These are phyloP conservation scores for Vigna nakashimae DNA, from an alignment of 306 rosid species.

Conservation along the genomic window DNA sequence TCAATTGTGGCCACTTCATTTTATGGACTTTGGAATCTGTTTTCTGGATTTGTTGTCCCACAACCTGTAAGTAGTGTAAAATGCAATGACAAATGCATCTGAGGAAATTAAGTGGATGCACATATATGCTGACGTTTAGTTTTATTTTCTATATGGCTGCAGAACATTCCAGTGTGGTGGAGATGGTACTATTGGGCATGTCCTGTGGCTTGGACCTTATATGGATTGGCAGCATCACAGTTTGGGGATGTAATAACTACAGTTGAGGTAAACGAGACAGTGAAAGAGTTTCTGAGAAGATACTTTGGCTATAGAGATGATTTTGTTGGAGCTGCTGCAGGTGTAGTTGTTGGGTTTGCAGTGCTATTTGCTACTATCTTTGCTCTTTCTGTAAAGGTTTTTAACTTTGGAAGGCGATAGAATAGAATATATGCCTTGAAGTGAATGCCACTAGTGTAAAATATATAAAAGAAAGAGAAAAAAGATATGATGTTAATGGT, in stretches of 20 bases:
- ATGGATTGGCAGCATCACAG: conserved; percentile 70
- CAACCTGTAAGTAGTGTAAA: conserved; percentile 50
- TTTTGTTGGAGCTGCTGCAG: conserved; percentile 53
- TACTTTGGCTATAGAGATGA: conserved; percentile 55
- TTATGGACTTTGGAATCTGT: conserved; percentile 69
- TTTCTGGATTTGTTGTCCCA: conserved; percentile 75
- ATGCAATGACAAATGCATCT: neutral
- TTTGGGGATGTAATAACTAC: conserved; percentile 54
- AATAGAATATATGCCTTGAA: conserved; percentile 15
- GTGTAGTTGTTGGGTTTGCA: conserved; percentile 45
- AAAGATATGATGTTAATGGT: neutral
- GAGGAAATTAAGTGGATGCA: neutral
- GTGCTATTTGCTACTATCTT: conserved; percentile 55
- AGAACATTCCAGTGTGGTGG: conserved; percentile 85
- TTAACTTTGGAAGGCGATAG: conserved; percentile 60
- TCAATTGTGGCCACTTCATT: conserved; percentile 60
- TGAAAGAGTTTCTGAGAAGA: conserved; percentile 49
- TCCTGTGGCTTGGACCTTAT: conserved; percentile 73
- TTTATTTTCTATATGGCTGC: neutral
- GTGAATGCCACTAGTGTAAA: neutral
- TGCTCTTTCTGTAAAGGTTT: conserved; percentile 48
- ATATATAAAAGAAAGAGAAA: neutral
- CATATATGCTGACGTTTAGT: neutral
- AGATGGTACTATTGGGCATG: conserved; percentile 79
- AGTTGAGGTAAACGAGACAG: conserved; percentile 43